A percentile compares a stretch with the other conserved stretches of the same genome.
Evolutionary conservation across 1,284 basidiomycete genomes (phyloP).

Genomic region (Ganoderma multipileum): DNA sequence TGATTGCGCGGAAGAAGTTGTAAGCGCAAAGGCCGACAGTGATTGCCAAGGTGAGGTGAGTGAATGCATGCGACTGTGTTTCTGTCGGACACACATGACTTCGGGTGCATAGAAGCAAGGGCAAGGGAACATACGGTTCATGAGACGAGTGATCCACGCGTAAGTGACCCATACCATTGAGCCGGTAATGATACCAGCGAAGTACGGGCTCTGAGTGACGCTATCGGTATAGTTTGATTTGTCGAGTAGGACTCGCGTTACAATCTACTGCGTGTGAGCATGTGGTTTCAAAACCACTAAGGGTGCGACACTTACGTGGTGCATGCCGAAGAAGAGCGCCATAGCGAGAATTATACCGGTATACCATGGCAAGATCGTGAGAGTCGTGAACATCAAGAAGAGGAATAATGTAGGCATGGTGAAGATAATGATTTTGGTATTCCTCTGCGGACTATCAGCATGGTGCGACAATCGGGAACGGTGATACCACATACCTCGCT

Average conservation of each 20-base stretch:
- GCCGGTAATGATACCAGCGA: constrained; percentile 87
- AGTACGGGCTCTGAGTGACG: constrained; percentile 86
- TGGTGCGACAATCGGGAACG: not conserved
- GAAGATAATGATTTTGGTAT: constrained; percentile 86
- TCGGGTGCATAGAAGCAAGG: not conserved
- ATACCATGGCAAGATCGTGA: constrained; percentile 89
- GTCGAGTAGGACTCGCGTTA: constrained; percentile 84
- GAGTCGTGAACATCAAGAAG: constrained; percentile 83
- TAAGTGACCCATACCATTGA: constrained; percentile 90
- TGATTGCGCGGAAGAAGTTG: constrained; percentile 91
- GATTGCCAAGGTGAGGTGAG: constrained; percentile 81
- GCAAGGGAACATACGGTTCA: constrained; percentile 59
- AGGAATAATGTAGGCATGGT: constrained; percentile 81
- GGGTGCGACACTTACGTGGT: constrained; percentile 69
- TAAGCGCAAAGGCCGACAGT: constrained; percentile 78
- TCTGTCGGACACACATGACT: constrained; percentile 47
- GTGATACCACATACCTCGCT: constrained; percentile 54
- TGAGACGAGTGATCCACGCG: constrained; percentile 80
- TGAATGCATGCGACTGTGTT: constrained; percentile 76
- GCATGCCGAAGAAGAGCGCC: constrained; percentile 91
- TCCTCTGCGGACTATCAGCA: constrained; percentile 54
- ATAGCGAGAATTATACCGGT: constrained; percentile 83
- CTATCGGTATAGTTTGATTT: constrained; percentile 79
- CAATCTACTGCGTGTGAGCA: constrained; percentile 56
- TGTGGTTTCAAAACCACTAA: constrained; percentile 27